phyloP scores from a whole-genome alignment of 768 basidiomycete genomes.

The Lentinula sp. region DNA sequence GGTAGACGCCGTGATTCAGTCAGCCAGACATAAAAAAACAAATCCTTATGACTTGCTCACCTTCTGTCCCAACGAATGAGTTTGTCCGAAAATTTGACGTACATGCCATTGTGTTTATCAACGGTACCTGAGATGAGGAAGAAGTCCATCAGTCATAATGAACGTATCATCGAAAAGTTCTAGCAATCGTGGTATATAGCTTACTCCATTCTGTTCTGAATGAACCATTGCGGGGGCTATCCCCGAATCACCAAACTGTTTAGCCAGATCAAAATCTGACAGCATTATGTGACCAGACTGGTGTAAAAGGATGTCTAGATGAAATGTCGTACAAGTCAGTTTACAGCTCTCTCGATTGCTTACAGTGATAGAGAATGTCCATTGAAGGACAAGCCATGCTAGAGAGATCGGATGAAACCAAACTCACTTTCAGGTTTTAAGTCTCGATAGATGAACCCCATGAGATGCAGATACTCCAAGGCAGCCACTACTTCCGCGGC shows the following conservation, averaged over 20 bases:
- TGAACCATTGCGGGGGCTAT: constrained; percentile 86
- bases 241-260: constrained; percentile 84
- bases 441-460: constrained; percentile 99
- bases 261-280: constrained; percentile 98
- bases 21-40: constrained; percentile 13
- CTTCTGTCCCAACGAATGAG: constrained; percentile 99
- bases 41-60: constrained; percentile 28
- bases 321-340: background rate
- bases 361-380: background rate
- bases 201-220: constrained; percentile 84
- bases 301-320: constrained; percentile 89
- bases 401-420: background rate
- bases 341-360: background rate
- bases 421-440: constrained; percentile 97
- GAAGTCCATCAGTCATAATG: background rate
- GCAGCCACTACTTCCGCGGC: constrained; percentile 98
- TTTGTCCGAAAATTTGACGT: constrained; percentile 98
- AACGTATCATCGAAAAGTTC: constrained; percentile 3
- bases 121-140: constrained; percentile 53
- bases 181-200: constrained; percentile 20
- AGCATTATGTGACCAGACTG: constrained; percentile 99
- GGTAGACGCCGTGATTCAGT: constrained; percentile 17
- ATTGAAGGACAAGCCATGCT: background rate
- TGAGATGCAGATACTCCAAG: constrained; percentile 96
- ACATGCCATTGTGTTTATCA: constrained; percentile 96